phyloP scores from a whole-genome alignment of 495 filamentous ascomycete species.

The Penicillium roqueforti region DNA sequence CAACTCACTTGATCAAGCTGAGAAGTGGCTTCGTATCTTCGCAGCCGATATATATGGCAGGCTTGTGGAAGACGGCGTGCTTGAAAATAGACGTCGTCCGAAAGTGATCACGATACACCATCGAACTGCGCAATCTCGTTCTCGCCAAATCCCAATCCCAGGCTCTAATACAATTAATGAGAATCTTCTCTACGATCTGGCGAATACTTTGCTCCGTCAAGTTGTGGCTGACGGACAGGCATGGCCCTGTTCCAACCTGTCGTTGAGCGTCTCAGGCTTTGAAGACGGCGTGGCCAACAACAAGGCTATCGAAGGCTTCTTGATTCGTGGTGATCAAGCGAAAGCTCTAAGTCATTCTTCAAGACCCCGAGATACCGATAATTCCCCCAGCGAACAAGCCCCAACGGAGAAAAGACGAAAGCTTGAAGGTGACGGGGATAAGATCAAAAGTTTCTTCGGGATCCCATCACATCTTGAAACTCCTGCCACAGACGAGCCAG shows the following conservation, averaged over 20 bases:
- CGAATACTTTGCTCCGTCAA: conserved; percentile 70
- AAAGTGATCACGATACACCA: conserved; percentile 81
- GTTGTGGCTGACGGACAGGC: conserved; percentile 69
- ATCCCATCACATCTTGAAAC: conserved; percentile 16
- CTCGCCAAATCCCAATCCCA: conserved; percentile 71
- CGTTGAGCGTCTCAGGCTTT: conserved; percentile 80
- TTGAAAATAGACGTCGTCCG: conserved; percentile 84
- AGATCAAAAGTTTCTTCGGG: conserved; percentile 35
- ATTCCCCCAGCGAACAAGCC: background rate
- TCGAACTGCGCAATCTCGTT: conserved; percentile 64
- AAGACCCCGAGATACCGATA: conserved; percentile 14
- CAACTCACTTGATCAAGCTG: conserved; percentile 71
- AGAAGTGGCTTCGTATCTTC: conserved; percentile 88
- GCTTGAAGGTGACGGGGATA: conserved; percentile 20
- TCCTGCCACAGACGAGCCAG: conserved; percentile 11
- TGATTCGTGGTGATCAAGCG: conserved; percentile 74
- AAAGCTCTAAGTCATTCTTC: conserved; percentile 39
- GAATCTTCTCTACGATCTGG: conserved; percentile 67
- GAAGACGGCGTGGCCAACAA: conserved; percentile 84
- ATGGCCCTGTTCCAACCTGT: conserved; percentile 86
- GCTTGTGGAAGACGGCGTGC: conserved; percentile 84
- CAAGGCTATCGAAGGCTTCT: conserved; percentile 76
- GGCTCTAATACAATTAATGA: conserved; percentile 69
- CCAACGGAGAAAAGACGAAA: conserved; percentile 34
- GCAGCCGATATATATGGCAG: conserved; percentile 87